Conservation (phyloP, 192 early-diverging fungal species). For the Coemansia sp. region DNA sequence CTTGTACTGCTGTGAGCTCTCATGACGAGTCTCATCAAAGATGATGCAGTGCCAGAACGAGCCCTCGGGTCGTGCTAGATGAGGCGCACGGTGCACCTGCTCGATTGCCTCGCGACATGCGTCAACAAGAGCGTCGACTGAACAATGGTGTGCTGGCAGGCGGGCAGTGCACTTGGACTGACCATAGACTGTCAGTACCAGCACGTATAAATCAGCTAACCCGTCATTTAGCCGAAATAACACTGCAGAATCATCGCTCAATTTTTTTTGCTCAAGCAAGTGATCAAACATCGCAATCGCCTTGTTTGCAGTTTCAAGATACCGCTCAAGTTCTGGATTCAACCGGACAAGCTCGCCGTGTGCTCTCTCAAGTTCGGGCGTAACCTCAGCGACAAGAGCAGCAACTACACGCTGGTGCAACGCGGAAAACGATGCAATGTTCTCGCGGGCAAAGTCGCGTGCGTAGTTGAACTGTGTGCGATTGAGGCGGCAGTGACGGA, state of each 20-base stretch:
- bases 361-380: neutral
- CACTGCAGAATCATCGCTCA: constrained; percentile 8
- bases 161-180: constrained; percentile 10
- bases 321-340: constrained; percentile 8
- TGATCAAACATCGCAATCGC: constrained; percentile 21
- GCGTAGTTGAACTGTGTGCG: constrained; percentile 37
- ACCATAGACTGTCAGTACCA: constrained; percentile 33
- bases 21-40: constrained; percentile 43
- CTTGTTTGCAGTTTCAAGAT: constrained; percentile 28
- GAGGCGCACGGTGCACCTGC: neutral
- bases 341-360: constrained; percentile 10
- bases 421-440: constrained; percentile 30
- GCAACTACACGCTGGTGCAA: constrained; percentile 10
- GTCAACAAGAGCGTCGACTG: neutral
- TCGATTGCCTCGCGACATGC: neutral
- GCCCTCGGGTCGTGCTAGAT: constrained; percentile 9
- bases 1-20: constrained; percentile 51
- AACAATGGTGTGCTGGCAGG: neutral
- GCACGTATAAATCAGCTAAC: constrained; percentile 36
- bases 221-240: constrained; percentile 26
- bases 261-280: constrained; percentile 41
- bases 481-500: constrained; percentile 43
- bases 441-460: constrained; percentile 41
- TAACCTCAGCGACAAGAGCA: neutral
- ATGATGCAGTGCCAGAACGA: constrained; percentile 40